phyloP scores from a whole-genome alignment of 257 asterid species.

The Ajuga chamaepitys region DNA sequence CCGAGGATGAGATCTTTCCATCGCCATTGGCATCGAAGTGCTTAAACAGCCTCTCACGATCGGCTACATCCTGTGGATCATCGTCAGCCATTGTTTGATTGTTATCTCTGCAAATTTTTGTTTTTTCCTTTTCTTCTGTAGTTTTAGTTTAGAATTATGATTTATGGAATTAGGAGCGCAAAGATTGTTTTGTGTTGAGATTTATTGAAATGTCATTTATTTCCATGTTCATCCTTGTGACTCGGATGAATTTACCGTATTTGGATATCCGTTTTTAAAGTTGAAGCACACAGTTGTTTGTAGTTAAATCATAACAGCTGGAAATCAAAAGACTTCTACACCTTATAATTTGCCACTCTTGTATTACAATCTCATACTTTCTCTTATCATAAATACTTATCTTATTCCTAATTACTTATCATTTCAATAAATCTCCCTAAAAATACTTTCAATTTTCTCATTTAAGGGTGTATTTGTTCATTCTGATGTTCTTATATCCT shows the following conservation, averaged over 20 bases:
- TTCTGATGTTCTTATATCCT: too few species aligned
- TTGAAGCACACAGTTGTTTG: neutral
- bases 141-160: too few species aligned
- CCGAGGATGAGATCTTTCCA: slow-evolving; percentile 30
- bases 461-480: too few species aligned
- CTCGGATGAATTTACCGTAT: slow-evolving; percentile 5
- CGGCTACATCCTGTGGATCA: slow-evolving; percentile 33
- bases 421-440: too few species aligned
- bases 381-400: too few species aligned
- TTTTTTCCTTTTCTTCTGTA: too few species aligned
- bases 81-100: slow-evolving; percentile 26
- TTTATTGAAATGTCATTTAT: neutral
- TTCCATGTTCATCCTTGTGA: slow-evolving; percentile 29
- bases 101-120: neutral
- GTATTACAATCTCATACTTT: too few species aligned
- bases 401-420: too few species aligned
- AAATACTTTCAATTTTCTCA: too few species aligned
- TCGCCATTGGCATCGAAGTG: slow-evolving; percentile 45
- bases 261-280: slow-evolving; percentile 7
- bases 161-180: neutral
- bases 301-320: neutral
- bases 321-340: too few species aligned
- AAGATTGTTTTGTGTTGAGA: slow-evolving; percentile 22
- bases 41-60: slow-evolving; percentile 31
- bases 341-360: too few species aligned